These are phyloP conservation scores for Dioszegia hungarica DNA, from an alignment of 768 basidiomycete genomes.

Conservation along the genomic window DNA sequence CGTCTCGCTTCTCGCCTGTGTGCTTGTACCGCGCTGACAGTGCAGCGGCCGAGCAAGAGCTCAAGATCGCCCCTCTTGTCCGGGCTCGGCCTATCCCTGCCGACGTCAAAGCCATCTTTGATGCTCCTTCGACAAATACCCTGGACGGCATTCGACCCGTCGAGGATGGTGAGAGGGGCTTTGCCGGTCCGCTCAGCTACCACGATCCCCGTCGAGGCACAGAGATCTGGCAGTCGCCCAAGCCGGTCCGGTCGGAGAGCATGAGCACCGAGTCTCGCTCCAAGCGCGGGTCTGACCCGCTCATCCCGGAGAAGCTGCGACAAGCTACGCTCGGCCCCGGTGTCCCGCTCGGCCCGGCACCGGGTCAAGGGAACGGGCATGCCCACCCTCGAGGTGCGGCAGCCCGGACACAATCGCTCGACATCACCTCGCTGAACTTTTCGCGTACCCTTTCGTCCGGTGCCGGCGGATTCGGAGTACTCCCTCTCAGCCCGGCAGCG, in stretches of 20 bases:
- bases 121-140: constrained; percentile 48
- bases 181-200: constrained; percentile 27
- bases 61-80: not conserved
- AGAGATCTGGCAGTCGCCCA: constrained; percentile 12
- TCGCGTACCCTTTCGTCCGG: constrained; percentile 15
- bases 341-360: not conserved
- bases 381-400: constrained; percentile 17
- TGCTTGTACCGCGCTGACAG: constrained; percentile 58
- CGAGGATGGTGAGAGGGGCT: constrained; percentile 11
- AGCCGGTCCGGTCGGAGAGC: not conserved
- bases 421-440: constrained; percentile 40
- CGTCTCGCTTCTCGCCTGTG: constrained; percentile 65
- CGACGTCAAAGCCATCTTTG: constrained; percentile 92
- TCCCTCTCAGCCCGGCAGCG: constrained; percentile 20
- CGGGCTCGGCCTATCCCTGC: constrained; percentile 59
- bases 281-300: constrained; percentile 37
- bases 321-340: constrained; percentile 21
- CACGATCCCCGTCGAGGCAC: constrained; percentile 15
- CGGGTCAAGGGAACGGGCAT: not conserved
- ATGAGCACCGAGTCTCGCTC: constrained; percentile 14
- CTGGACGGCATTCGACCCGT: not conserved
- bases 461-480: constrained; percentile 15
- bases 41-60: not conserved
- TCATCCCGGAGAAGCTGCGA: constrained; percentile 32
- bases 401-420: constrained; percentile 34